Conservation (phyloP, 2,329 filamentous ascomycete species). For the Pleomassaria siparia region DNA sequence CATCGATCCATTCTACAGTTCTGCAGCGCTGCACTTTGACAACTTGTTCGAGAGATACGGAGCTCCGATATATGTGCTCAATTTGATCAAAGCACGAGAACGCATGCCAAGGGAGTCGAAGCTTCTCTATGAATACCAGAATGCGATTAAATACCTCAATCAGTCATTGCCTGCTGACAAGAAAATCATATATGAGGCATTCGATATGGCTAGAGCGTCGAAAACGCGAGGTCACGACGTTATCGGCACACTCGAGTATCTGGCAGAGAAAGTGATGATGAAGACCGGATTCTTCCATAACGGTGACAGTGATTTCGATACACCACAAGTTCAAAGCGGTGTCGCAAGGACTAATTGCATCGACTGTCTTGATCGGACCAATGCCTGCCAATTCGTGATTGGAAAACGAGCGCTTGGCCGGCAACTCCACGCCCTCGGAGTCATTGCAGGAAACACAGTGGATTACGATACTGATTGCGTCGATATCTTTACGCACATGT, state of each 20-base stretch:
- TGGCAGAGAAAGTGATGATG: constrained; percentile 82
- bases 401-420: constrained; percentile 90
- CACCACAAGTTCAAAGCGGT: constrained; percentile 79
- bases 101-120: constrained; percentile 90
- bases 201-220: constrained; percentile 96
- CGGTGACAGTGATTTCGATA: constrained; percentile 68
- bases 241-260: constrained; percentile 84
- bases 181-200: constrained; percentile 90
- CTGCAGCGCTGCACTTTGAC: constrained; percentile 92
- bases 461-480: constrained; percentile 95
- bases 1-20: constrained; percentile 93
- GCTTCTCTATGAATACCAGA: constrained; percentile 81
- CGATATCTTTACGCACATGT: constrained; percentile 97
- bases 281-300: constrained; percentile 96
- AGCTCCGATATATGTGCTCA: constrained; percentile 85
- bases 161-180: constrained; percentile 83
- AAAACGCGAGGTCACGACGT: constrained; percentile 92
- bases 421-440: constrained; percentile 87
- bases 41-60: constrained; percentile 93
- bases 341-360: constrained; percentile 96
- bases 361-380: constrained; percentile 94
- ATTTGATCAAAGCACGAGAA: constrained; percentile 84
- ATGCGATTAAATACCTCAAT: constrained; percentile 88
- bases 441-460: constrained; percentile 75
- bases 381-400: constrained; percentile 96